phyloP scores from a whole-genome alignment of 352 stramenopile genomes.

The Pythium sp. region DNA sequence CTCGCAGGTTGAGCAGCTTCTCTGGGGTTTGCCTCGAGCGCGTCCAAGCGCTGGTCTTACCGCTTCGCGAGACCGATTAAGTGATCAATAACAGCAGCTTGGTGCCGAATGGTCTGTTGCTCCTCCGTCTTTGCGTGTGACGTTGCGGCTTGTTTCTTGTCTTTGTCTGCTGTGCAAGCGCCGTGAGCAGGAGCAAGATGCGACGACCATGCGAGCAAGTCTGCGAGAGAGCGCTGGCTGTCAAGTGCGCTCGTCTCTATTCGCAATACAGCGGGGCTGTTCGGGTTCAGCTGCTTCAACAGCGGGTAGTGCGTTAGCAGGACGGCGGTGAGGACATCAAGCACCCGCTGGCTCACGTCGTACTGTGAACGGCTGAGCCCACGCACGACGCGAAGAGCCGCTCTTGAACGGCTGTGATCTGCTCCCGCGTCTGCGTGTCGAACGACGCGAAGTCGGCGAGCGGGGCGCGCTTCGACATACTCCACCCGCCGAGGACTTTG shows the following conservation, averaged over 20 bases:
- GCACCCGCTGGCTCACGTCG: not conserved
- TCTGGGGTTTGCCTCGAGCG: not conserved
- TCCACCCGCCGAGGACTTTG: not conserved
- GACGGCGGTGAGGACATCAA: not conserved
- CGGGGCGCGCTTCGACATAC: not conserved
- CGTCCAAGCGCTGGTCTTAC: not conserved
- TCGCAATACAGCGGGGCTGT: not conserved
- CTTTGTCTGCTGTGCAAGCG: not conserved
- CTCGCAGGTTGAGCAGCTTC: not conserved
- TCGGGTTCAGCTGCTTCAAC: not conserved
- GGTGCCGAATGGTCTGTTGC: not conserved
- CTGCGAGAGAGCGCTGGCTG: not conserved
- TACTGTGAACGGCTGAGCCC: not conserved
- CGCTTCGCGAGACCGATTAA: not conserved
- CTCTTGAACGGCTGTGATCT: not conserved
- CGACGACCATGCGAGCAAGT: not conserved
- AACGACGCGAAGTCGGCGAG: not conserved
- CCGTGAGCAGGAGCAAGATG: not conserved
- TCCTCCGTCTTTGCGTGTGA: not conserved
- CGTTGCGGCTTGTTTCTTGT: not conserved
- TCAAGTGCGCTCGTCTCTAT: not conserved
- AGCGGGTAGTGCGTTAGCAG: not conserved
- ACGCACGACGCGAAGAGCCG: not conserved
- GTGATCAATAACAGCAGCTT: not conserved
- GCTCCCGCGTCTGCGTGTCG: not conserved